Conservation (phyloP, 2,329 filamentous ascomycete species). For the Aspergillus fischeri region DNA sequence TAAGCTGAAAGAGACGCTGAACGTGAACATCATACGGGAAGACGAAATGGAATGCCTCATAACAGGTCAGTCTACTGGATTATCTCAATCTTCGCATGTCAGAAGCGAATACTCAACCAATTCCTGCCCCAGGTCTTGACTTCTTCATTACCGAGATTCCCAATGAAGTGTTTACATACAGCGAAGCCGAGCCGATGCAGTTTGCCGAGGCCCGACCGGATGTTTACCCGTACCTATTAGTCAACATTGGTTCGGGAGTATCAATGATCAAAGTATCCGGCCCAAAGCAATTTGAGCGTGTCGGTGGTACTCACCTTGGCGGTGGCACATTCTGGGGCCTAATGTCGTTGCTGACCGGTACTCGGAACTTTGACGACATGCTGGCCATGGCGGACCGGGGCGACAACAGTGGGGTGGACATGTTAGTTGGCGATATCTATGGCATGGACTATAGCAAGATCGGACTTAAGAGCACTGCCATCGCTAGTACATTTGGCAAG, state of each 20-base stretch:
- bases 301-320: constrained; percentile 90
- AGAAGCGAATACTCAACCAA: constrained; percentile 2
- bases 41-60: constrained; percentile 99
- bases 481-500: constrained; percentile 94
- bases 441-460: constrained; percentile 95
- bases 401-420: constrained; percentile 89
- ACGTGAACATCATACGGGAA: constrained; percentile 83
- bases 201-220: constrained; percentile 74
- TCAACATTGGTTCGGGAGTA: constrained; percentile 97
- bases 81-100: background rate
- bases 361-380: constrained; percentile 96
- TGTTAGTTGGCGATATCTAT: constrained; percentile 97
- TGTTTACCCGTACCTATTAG: constrained; percentile 93
- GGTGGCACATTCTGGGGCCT: constrained; percentile 98
- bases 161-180: constrained; percentile 94
- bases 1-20: constrained; percentile 74
- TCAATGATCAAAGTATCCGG: constrained; percentile 96
- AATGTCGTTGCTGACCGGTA: constrained; percentile 85
- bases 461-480: constrained; percentile 89
- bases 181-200: constrained; percentile 83
- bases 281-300: constrained; percentile 78
- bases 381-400: constrained; percentile 83
- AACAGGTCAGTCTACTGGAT: constrained; percentile 58
- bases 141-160: constrained; percentile 99
- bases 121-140: constrained; percentile 64